Evolutionary conservation across 2,329 filamentous ascomycete genomes (phyloP), one percentile per base, ranked within the genome.

Genomic region (Scolecobasidium constrictum): DNA sequence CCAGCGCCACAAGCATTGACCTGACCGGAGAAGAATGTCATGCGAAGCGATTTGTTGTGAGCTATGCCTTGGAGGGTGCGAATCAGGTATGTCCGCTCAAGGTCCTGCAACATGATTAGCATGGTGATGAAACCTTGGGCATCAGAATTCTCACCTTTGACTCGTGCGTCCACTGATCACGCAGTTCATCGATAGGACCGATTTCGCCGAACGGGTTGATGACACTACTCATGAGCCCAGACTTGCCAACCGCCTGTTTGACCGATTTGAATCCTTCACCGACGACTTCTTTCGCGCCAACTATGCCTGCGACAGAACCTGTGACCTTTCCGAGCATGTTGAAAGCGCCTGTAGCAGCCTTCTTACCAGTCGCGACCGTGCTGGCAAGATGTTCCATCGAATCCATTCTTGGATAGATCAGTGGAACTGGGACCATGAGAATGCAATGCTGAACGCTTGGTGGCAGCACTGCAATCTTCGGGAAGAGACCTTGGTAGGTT

Each of bases 91-190:
- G 92, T 98, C 45, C 92, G 75, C 65, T 98, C 92, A 33, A 98
- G 78, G 54, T 98, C 92, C 73, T 81, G 50, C 22, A 18, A 18
- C 37, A 4, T 21, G 17, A 19, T 46, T 23, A 46, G 13, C 28
- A 45, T 56, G 45, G 51, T 49, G 21, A 43, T 45, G 38, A 31
- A 42, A 44, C 22, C 31, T 28, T 22, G 35, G 21, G 26, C 7
- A 5, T 21, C 18, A n/a, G 17, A 15, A 21, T 33, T n/a, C 53
- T 46, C 61, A 78, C 77, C 69, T 96, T 98, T 41, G 83, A 88
- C 40, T 96, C 90, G 56, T 98, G 92, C 17, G 92, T 98, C 92
- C 92, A 98, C 71, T 94, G 82, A 60, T 98, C 92, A 57, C 90
- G 81, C 46, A 96, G 68, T 57, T 96, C 92, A 64, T 98, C 92